phyloP scores from a whole-genome alignment of 2,329 filamentous ascomycete genomes.

The Xylaria multiplex region DNA sequence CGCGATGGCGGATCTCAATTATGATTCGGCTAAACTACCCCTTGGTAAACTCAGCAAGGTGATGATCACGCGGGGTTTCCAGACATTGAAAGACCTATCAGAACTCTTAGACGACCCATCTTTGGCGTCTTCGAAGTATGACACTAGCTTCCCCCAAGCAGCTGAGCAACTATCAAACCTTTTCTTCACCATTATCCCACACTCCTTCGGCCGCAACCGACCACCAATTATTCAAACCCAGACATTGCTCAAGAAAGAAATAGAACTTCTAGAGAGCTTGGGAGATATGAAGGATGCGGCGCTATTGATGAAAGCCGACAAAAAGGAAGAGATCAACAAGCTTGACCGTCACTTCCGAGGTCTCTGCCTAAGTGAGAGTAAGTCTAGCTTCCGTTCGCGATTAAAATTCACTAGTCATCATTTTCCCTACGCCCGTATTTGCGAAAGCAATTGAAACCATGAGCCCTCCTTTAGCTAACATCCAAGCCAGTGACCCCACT shows the following conservation, averaged over 20 bases:
- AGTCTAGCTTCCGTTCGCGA: constrained; percentile 5
- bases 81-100: constrained; percentile 79
- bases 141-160: constrained; percentile 52
- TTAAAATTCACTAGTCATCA: neutral
- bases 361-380: constrained; percentile 75
- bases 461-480: constrained; percentile 12
- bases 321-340: constrained; percentile 64
- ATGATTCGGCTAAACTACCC: constrained; percentile 80
- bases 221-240: constrained; percentile 73
- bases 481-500: constrained; percentile 68
- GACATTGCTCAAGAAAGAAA: constrained; percentile 74
- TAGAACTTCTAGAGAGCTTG: constrained; percentile 82
- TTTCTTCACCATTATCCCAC: constrained; percentile 85
- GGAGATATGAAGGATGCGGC: constrained; percentile 86
- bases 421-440: neutral
- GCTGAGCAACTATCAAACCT: constrained; percentile 75
- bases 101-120: constrained; percentile 67
- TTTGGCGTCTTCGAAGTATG: constrained; percentile 58
- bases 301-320: constrained; percentile 76
- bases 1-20: constrained; percentile 74
- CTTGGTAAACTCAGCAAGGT: constrained; percentile 84
- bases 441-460: neutral
- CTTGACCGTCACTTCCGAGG: constrained; percentile 78
- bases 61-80: constrained; percentile 79
- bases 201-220: constrained; percentile 75